A percentile compares a stretch with the other conserved stretches of the same genome.
phyloP scores from a whole-genome alignment of 2,329 filamentous ascomycete species.

The Hypoxylon sp. region DNA sequence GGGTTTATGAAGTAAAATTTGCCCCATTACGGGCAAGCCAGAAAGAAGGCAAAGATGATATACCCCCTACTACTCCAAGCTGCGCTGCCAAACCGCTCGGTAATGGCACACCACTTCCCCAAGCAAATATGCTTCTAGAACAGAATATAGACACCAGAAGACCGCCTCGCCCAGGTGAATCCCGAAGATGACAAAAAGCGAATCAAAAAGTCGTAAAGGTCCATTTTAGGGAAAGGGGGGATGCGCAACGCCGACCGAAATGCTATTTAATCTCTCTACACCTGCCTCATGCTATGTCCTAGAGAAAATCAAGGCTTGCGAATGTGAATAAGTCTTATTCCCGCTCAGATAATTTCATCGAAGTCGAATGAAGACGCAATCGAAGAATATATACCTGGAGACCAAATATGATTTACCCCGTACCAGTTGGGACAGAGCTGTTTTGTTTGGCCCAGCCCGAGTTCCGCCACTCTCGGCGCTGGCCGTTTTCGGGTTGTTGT shows the following conservation, averaged over 20 bases:
- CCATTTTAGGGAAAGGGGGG: slow-evolving; percentile 40
- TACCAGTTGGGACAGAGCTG: slow-evolving; percentile 65
- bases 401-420: slow-evolving; percentile 52
- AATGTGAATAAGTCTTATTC: slow-evolving; percentile 38
- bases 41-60: slow-evolving; percentile 45
- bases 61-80: slow-evolving; percentile 53
- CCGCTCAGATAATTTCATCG: slow-evolving; percentile 41
- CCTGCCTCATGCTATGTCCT: slow-evolving; percentile 51
- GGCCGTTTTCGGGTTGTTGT: slow-evolving; percentile 59
- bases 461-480: slow-evolving; percentile 71
- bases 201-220: slow-evolving; percentile 45
- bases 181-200: slow-evolving; percentile 38
- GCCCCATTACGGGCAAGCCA: slow-evolving; percentile 39
- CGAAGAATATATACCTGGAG: slow-evolving; percentile 49
- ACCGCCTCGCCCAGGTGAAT: slow-evolving; percentile 39
- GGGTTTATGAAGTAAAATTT: slow-evolving; percentile 34
- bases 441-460: slow-evolving; percentile 69
- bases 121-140: slow-evolving; percentile 48
- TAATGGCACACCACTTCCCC: slow-evolving; percentile 40
- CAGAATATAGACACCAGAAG: slow-evolving; percentile 44
- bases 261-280: slow-evolving; percentile 52
- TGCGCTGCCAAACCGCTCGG: slow-evolving; percentile 44
- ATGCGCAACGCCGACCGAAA: slow-evolving; percentile 54
- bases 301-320: slow-evolving; percentile 45
- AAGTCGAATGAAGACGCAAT: slow-evolving; percentile 44